A percentile compares a stretch with the other conserved stretches of the same genome.
Conservation (phyloP, 345 rosid species). For the Clarkia xantiana region DNA sequence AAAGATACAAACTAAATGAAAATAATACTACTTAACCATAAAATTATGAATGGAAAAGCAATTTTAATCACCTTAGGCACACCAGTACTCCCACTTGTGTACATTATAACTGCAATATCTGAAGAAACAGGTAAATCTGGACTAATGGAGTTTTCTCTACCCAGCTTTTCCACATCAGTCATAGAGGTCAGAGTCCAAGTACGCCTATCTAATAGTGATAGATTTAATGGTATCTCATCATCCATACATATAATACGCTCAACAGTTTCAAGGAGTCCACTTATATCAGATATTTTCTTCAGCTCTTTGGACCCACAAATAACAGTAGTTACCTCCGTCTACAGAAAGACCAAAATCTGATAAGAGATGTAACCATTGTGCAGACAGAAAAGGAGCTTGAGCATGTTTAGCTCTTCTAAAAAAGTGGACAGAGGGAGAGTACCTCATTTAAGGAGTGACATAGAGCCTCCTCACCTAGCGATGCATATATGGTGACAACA, state of each 20-base stretch:
- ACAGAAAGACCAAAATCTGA: conserved; percentile 11
- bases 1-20: not conserved
- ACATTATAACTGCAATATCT: conserved; percentile 95
- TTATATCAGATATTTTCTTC: conserved; percentile 61
- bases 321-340: conserved; percentile 94
- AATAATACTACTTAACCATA: not conserved
- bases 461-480: conserved; percentile 89
- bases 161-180: conserved; percentile 56
- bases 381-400: not conserved
- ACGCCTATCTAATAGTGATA: conserved; percentile 22
- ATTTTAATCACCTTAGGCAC: conserved; percentile 59
- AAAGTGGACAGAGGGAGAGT: conserved; percentile 14
- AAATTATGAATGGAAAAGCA: not conserved
- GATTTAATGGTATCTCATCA: conserved; percentile 54
- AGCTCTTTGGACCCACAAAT: conserved; percentile 83
- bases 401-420: not conserved
- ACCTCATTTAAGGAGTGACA: conserved; percentile 97
- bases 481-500: conserved; percentile 89
- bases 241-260: conserved; percentile 77
- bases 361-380: not conserved
- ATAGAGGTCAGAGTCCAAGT: conserved; percentile 48
- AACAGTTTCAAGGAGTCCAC: conserved; percentile 86
- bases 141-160: conserved; percentile 48
- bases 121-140: conserved; percentile 65
- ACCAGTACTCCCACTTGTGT: conserved; percentile 98